These are phyloP conservation scores for Penicillium crystallinum DNA, from an alignment of 495 filamentous ascomycete species.

Conservation along the genomic window DNA sequence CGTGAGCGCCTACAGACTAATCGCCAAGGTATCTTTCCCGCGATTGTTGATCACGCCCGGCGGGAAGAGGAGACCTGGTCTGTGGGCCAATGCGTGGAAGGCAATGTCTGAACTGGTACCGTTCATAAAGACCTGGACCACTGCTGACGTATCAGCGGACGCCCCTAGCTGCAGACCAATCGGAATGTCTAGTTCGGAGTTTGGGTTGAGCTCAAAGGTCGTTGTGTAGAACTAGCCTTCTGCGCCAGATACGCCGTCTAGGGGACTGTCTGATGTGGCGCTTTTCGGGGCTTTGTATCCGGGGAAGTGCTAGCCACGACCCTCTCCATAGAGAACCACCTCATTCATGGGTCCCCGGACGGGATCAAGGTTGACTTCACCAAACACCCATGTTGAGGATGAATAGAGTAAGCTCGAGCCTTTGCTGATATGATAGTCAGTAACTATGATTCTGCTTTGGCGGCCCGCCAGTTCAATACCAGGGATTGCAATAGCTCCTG, in stretches of 20 bases:
- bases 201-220: conserved; percentile 48
- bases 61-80: conserved; percentile 44
- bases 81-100: conserved; percentile 48
- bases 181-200: conserved; percentile 36
- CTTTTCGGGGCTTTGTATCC: conserved; percentile 40
- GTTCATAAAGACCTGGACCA: conserved; percentile 40
- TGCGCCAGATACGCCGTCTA: conserved; percentile 46
- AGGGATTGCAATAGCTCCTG: no score
- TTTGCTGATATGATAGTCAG: no score
- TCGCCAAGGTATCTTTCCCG: conserved; percentile 39
- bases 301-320: conserved; percentile 63
- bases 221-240: conserved; percentile 57
- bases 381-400: no score
- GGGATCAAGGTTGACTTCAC: conserved; percentile 59
- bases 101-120: conserved; percentile 47
- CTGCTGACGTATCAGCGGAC: conserved; percentile 18
- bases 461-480: no score
- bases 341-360: conserved; percentile 73
- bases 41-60: conserved; percentile 45
- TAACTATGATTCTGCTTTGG: no score
- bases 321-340: conserved; percentile 60
- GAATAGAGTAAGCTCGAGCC: no score
- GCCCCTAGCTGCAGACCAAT: conserved; percentile 31
- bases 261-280: conserved; percentile 35
- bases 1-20: conserved; percentile 44